phyloP scores from a whole-genome alignment of 139 green algal species.

The Yamagishiella unicocca region DNA sequence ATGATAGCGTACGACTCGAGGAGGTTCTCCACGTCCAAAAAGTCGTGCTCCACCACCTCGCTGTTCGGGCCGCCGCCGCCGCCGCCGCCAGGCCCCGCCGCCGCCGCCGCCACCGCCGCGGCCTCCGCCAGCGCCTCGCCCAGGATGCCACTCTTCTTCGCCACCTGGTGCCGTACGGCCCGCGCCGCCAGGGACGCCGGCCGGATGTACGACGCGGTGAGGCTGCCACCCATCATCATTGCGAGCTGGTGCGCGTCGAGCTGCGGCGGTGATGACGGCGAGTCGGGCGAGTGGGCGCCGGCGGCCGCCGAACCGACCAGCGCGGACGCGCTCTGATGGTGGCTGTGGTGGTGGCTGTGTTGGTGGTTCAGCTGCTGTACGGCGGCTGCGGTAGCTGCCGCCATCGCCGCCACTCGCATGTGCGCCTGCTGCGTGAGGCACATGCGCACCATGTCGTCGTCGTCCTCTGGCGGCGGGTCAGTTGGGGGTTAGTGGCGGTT shows the following conservation, averaged over 20 bases:
- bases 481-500: too few species aligned
- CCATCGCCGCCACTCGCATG: conserved; percentile 20
- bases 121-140: conserved; percentile 31
- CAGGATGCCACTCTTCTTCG: conserved; percentile 6
- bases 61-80: neutral
- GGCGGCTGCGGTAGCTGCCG: conserved; percentile 13
- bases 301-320: neutral
- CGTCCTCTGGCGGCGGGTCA: too few species aligned
- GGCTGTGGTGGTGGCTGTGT: conserved; percentile 1
- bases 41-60: conserved; percentile 50
- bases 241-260: conserved; percentile 31
- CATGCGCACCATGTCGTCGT: conserved; percentile 90
- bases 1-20: conserved; percentile 77
- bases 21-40: conserved; percentile 76
- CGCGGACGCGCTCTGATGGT: neutral
- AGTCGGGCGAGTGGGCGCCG: neutral
- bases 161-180: conserved; percentile 29
- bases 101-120: conserved; percentile 27
- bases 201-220: conserved; percentile 16
- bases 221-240: conserved; percentile 31
- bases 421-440: conserved; percentile 70
- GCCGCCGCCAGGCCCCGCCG: neutral
- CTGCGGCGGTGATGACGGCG: neutral
- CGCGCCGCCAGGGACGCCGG: conserved; percentile 36
- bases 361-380: conserved; percentile 13